A percentile compares a stretch with the other conserved stretches of the same genome.
Conservation (phyloP, 352 stramenopile genomes). For the Globisporangium abappressorium region DNA sequence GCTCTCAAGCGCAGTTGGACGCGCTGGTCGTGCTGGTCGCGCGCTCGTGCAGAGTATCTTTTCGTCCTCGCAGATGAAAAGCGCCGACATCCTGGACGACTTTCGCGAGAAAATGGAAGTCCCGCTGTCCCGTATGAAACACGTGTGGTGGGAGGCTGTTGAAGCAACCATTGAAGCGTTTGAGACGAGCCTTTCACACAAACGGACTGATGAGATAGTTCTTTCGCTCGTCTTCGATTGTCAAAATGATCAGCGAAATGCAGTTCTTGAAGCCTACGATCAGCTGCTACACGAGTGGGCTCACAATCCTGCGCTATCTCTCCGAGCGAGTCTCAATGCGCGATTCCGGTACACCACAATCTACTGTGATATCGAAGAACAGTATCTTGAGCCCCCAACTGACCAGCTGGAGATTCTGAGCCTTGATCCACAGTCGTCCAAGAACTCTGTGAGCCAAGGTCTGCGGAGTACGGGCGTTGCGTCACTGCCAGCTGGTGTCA, state of each 20-base stretch:
- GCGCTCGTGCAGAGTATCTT: neutral
- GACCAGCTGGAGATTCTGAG: neutral
- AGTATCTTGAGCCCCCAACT: neutral
- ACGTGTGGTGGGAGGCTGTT: slow-evolving; percentile 26
- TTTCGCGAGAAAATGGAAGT: slow-evolving; percentile 15
- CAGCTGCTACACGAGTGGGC: neutral
- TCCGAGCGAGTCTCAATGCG: neutral
- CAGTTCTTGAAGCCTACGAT: neutral
- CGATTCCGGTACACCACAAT: neutral
- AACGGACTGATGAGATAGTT: neutral
- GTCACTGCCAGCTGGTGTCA: neutral
- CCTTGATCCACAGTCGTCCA: neutral
- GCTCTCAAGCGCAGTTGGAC: neutral
- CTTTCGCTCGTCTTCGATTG: neutral
- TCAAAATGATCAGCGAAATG: neutral
- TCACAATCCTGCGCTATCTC: neutral
- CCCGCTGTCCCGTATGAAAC: slow-evolving; percentile 15
- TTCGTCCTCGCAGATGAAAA: neutral
- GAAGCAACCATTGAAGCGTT: slow-evolving; percentile 19
- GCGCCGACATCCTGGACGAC: neutral
- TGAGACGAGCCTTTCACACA: neutral
- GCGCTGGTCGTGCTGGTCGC: no score
- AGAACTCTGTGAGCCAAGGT: neutral
- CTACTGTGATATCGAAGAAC: neutral
- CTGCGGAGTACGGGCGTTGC: neutral